Evolutionary conservation across 202 grass and related monocot genomes (phyloP).

Genomic region (Eragrostis tef): DNA sequence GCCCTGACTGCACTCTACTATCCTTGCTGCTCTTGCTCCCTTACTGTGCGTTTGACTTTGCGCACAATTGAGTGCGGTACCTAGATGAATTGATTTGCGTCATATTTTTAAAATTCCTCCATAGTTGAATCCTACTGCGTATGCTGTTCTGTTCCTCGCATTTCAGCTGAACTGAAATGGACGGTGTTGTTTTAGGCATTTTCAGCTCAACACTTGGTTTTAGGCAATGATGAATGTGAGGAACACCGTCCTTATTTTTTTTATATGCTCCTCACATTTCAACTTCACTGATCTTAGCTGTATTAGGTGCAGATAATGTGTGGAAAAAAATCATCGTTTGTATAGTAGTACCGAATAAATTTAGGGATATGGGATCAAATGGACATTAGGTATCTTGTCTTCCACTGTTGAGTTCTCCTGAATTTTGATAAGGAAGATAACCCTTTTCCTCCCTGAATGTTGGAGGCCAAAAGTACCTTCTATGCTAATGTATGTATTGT

Average conservation of each 20-base stretch:
- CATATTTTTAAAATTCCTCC: not conserved
- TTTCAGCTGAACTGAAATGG: not conserved
- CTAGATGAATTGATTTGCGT: not conserved
- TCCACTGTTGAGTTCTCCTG: not conserved
- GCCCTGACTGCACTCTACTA: not conserved
- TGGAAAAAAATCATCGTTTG: not conserved
- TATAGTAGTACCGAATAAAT: not conserved
- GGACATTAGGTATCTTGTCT: not conserved
- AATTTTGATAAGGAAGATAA: not conserved
- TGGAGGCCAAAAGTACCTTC: not conserved
- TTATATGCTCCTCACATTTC: no score
- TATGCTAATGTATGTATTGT: conserved; percentile 6
- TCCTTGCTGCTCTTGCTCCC: not conserved
- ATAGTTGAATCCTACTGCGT: not conserved
- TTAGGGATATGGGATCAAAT: not conserved
- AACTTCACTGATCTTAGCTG: not conserved
- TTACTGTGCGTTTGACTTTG: not conserved
- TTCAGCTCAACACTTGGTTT: no score
- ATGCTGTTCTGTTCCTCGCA: not conserved
- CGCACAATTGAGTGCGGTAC: not conserved
- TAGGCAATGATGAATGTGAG: no score
- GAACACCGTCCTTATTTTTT: no score
- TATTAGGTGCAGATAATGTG: not conserved
- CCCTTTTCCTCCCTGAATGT: not conserved
- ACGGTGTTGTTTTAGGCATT: not conserved